Evolutionary conservation across 306 rosid genomes (phyloP).

Genomic region (Pterocarpus santalinus): DNA sequence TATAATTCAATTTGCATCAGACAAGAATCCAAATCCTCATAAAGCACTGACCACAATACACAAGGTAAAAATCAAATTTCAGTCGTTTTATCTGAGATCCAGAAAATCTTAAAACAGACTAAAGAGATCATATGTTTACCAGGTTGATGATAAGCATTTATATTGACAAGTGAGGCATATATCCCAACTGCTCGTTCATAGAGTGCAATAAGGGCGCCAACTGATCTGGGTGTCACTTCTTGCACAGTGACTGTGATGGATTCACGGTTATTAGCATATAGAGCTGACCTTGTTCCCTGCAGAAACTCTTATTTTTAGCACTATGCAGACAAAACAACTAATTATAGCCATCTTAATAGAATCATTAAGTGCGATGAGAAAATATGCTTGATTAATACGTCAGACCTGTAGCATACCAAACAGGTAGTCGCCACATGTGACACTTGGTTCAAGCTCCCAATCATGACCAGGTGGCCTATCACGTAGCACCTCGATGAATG

Average conservation of each 20-base stretch:
- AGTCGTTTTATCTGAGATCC: background rate
- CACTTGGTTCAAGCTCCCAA: too few species aligned
- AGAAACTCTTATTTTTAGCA: slow-evolving; percentile 41
- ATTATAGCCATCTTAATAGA: background rate
- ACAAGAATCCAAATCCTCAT: slow-evolving; percentile 11
- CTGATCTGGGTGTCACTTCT: slow-evolving; percentile 93
- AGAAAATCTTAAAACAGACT: background rate
- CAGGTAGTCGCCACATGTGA: too few species aligned
- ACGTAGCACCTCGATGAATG: too few species aligned
- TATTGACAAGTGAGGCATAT: slow-evolving; percentile 83
- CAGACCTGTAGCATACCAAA: too few species aligned
- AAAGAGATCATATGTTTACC: slow-evolving; percentile 48
- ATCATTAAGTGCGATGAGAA: slow-evolving; percentile 12
- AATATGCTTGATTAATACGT: background rate
- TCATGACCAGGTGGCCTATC: too few species aligned
- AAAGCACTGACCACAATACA: background rate
- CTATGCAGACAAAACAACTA: slow-evolving; percentile 20
- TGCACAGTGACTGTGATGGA: slow-evolving; percentile 87
- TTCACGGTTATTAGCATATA: slow-evolving; percentile 80
- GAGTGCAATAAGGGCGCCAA: slow-evolving; percentile 91
- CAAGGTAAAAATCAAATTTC: background rate
- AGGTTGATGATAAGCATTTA: slow-evolving; percentile 99
- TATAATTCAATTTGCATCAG: background rate
- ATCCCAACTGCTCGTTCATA: slow-evolving; percentile 98
- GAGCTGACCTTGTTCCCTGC: slow-evolving; percentile 96